Evolutionary conservation across 2,329 filamentous ascomycete species (phyloP).

Genomic region (Trichoderma aggressivum): DNA sequence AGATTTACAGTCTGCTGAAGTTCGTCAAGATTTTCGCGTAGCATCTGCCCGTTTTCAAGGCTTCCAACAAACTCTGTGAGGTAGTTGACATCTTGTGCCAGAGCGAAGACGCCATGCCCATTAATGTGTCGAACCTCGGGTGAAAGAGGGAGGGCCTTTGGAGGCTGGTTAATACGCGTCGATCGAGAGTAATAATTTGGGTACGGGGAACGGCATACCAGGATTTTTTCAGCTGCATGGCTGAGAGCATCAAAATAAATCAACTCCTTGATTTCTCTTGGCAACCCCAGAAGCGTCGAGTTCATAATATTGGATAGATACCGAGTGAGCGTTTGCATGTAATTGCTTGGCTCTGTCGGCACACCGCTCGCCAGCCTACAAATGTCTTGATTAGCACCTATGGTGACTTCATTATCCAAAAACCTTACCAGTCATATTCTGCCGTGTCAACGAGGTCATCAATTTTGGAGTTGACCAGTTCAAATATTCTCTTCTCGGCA

Average conservation of each 20-base stretch:
- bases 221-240: conserved; percentile 82
- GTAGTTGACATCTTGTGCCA: conserved; percentile 80
- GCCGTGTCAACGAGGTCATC: conserved; percentile 95
- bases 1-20: conserved; percentile 88
- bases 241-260: conserved; percentile 96
- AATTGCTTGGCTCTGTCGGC: conserved; percentile 75
- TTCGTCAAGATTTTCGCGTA: conserved; percentile 87
- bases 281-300: conserved; percentile 87
- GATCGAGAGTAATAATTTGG: not conserved
- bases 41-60: conserved; percentile 78
- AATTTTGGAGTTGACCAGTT: conserved; percentile 97
- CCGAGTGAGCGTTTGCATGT: conserved; percentile 90
- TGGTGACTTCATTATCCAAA: not conserved
- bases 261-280: conserved; percentile 91
- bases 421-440: conserved; percentile 82
- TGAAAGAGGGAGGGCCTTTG: conserved; percentile 69
- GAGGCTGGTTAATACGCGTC: not conserved
- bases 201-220: conserved; percentile 48
- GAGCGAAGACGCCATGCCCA: conserved; percentile 73
- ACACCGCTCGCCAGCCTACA: conserved; percentile 52
- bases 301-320: conserved; percentile 97
- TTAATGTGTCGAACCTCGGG: conserved; percentile 81
- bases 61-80: conserved; percentile 82
- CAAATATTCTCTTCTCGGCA: conserved; percentile 95
- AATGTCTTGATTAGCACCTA: conserved; percentile 21